Percentiles rank a stretch among this genome's conserved stretches.
phyloP scores from a whole-genome alignment of 768 basidiomycete genomes.

The Fomitopsis serialis region DNA sequence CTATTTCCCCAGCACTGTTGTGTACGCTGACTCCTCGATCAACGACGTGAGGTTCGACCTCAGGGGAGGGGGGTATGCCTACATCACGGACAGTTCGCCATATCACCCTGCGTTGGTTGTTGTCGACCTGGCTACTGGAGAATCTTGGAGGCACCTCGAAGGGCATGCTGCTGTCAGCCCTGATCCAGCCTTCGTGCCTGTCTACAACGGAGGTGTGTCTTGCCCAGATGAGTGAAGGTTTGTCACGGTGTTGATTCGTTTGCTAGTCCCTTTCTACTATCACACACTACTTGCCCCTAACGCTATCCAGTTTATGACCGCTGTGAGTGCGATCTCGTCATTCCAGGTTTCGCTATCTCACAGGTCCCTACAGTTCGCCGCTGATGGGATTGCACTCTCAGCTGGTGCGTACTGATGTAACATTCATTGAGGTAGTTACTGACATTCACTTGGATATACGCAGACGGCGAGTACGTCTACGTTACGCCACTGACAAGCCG shows the following conservation, averaged over 20 bases:
- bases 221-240: background rate
- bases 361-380: conserved; percentile 8
- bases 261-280: conserved; percentile 9
- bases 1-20: conserved; percentile 14
- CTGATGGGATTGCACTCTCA: conserved; percentile 15
- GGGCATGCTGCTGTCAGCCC: conserved; percentile 1
- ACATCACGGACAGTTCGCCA: conserved; percentile 15
- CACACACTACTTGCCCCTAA: conserved; percentile 5
- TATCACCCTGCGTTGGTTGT: conserved; percentile 13
- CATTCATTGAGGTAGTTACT: background rate
- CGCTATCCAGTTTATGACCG: background rate
- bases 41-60: conserved; percentile 20
- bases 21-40: conserved; percentile 15
- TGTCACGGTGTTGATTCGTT: background rate
- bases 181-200: conserved; percentile 5
- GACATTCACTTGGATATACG: background rate
- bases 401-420: conserved; percentile 2
- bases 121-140: conserved; percentile 11
- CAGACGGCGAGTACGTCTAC: conserved; percentile 12
- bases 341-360: too few relatives aligned
- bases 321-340: background rate
- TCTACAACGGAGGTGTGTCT: conserved; percentile 10
- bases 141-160: conserved; percentile 16
- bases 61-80: conserved; percentile 15
- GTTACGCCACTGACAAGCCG: conserved; percentile 9